Base-by-base conservation (phyloP, 257 asterid genomes). In the Apocynum venetum region DNA sequence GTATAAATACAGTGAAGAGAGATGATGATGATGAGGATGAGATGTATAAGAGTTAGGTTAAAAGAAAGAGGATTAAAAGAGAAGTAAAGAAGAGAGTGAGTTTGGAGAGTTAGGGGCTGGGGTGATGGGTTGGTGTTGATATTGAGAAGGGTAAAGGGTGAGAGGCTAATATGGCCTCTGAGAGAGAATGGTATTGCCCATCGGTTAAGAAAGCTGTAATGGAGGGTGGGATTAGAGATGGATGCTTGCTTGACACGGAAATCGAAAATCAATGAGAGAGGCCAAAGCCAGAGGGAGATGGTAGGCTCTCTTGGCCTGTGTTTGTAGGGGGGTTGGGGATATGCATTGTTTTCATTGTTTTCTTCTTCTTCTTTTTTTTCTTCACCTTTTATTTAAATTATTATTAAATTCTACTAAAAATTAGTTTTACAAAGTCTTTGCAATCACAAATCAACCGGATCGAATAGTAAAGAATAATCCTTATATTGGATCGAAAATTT, bases 241-340 rank as follows among this genome's bases (percentile, higher is more conserved):
- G 66, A 87, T 86, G 89, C 96, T 91, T 92, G 97, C 91, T 89
- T 81, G 89, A 92, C 97, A 92, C 97, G 97, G 97, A 92, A 91
- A 91, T 88, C 97, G 97, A 92, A 85, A 87, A 86, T 80, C 89
- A 80, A 51, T 53, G 56, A 65, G 36, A 78, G 40, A 65, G 63
- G 81, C 78, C 70, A 72, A 47, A 70, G 51, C 51, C 63, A 35
- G 64, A 25, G 68, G 41, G 72, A 4, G 6, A 5, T 1, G 56
- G 8, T 9, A 44, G 0, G 19, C 14, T 38, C n/a, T 77, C 51
- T 43, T 63, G 72, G 44, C 43, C 10, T 49, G 55, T 49, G 65
- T 4, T 48, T 10, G 48, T 8, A 20, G 9, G 19, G 63, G 59
- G 17, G 75, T 56, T 66, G 60, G 68, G 60, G 48, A 56, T 44